Evolutionary conservation across 202 grass and related monocot species (phyloP).

Genomic region (Bolboschoenoplectus hybrid): DNA sequence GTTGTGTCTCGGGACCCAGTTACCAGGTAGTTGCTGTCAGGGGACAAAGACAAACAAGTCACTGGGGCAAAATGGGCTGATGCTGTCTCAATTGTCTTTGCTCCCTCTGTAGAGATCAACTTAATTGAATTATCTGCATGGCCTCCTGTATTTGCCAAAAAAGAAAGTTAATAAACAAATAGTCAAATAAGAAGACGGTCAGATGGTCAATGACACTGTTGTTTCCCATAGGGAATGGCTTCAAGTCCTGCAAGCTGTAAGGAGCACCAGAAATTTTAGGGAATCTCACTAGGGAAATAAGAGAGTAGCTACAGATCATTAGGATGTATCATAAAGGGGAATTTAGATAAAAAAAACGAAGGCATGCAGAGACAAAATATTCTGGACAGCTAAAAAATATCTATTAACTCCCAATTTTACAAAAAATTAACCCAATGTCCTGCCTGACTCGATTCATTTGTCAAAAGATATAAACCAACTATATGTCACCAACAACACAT

Average conservation of each 20-base stretch:
- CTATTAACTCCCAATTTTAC: neutral
- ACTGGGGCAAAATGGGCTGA: constrained; percentile 87
- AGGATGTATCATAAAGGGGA: neutral
- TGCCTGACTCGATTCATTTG: neutral
- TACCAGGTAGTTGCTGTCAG: constrained; percentile 84
- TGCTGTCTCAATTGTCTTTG: constrained; percentile 88
- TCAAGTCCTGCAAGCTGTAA: neutral
- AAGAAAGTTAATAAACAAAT: neutral
- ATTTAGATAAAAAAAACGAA: neutral
- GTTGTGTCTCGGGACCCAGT: constrained; percentile 90
- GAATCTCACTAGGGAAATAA: constrained; percentile 7
- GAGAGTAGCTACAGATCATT: neutral
- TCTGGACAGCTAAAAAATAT: constrained; percentile 16
- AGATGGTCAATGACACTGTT: neutral
- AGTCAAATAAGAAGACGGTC: constrained; percentile 22
- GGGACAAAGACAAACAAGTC: constrained; percentile 80
- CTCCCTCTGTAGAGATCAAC: constrained; percentile 79
- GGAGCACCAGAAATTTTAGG: neutral
- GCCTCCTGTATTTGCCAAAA: constrained; percentile 63
- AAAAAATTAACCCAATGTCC: neutral
- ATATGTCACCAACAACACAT: neutral
- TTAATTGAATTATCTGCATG: constrained; percentile 94
- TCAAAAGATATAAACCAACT: neutral
- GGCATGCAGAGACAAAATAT: neutral
- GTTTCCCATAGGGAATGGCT: neutral